Evolutionary conservation across 257 asterid genomes (phyloP).

Genomic region (Solanum neorickii): DNA sequence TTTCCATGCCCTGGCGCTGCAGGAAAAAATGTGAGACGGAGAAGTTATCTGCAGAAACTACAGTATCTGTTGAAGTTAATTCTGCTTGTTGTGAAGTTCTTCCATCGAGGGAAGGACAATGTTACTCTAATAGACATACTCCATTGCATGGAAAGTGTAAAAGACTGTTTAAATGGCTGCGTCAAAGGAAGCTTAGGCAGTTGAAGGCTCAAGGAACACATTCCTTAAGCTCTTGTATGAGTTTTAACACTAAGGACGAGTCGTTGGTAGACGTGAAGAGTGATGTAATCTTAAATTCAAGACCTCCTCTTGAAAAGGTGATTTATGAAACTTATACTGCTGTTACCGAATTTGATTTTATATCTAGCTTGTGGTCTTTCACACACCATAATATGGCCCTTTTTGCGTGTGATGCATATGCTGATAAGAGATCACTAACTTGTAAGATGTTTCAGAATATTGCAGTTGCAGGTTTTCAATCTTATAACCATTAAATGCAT

Average conservation of each 20-base stretch:
- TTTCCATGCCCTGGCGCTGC: conserved; percentile 2
- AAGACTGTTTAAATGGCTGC: conserved; percentile 52
- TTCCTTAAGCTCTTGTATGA: conserved; percentile 19
- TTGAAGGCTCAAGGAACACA: conserved; percentile 18
- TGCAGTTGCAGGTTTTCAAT: not conserved
- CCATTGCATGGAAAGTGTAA: conserved; percentile 30
- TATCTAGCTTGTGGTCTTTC: not conserved
- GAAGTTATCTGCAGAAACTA: conserved; percentile 10
- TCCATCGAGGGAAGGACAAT: conserved; percentile 11
- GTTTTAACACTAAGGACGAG: not conserved
- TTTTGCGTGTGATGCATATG: not conserved
- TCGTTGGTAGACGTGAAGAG: not conserved
- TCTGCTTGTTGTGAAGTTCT: conserved; percentile 14
- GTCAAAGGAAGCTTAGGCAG: conserved; percentile 39
- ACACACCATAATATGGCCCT: not conserved
- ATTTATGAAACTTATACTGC: not conserved
- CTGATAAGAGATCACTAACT: not conserved
- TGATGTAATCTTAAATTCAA: not conserved
- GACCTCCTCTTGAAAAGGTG: conserved; percentile 3
- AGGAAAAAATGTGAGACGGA: not conserved
- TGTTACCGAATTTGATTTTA: not conserved
- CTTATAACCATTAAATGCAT: not conserved
- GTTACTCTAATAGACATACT: conserved; percentile 15
- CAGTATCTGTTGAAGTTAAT: conserved; percentile 23
- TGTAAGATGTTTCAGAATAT: not conserved